A percentile compares a stretch with the other conserved stretches of the same genome.
Conservation (phyloP, 805 yeast genomes). For the Candida railenensis region DNA sequence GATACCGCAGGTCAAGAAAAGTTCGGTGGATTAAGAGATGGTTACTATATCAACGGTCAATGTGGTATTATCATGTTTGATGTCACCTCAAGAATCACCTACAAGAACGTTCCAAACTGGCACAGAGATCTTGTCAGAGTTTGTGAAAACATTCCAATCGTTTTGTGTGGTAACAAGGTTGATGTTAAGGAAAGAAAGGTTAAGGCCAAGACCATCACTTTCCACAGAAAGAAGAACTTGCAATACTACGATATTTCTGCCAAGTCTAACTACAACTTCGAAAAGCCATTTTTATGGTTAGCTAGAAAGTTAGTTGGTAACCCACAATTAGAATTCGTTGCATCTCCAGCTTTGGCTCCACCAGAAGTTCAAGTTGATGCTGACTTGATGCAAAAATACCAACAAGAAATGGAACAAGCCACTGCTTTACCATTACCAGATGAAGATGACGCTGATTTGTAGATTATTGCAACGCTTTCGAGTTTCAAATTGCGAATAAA, state of each 20-base stretch:
- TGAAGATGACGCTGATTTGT: conserved; percentile 99
- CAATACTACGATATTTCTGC: conserved; percentile 99
- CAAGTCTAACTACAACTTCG: conserved; percentile 98
- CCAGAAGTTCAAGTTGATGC: conserved; percentile 98
- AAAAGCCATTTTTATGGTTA: conserved; percentile 99
- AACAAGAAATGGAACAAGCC: conserved; percentile 99
- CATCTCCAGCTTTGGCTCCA: conserved; percentile 99
- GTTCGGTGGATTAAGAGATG: conserved; percentile 99
- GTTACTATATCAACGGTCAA: conserved; percentile 99
- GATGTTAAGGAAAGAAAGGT: conserved; percentile 99
- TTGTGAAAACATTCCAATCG: conserved; percentile 99
- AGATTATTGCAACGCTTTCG: conserved; percentile 20
- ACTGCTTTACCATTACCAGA: conserved; percentile 99
- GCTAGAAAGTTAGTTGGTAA: conserved; percentile 99
- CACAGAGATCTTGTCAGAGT: conserved; percentile 99
- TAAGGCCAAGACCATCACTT: conserved; percentile 99
- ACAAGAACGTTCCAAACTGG: conserved; percentile 99
- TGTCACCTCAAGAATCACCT: conserved; percentile 98
- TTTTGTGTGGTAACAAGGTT: conserved; percentile 98
- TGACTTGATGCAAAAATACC: conserved; percentile 96
- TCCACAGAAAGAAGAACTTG: conserved; percentile 99
- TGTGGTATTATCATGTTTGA: conserved; percentile 99
- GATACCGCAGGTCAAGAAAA: conserved; percentile 99
- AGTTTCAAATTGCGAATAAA: not conserved
- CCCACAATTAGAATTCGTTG: conserved; percentile 97